Evolutionary conservation across 768 basidiomycete genomes (phyloP), one percentile per base, ranked within the genome.

Genomic region (Tylopilus sp.): DNA sequence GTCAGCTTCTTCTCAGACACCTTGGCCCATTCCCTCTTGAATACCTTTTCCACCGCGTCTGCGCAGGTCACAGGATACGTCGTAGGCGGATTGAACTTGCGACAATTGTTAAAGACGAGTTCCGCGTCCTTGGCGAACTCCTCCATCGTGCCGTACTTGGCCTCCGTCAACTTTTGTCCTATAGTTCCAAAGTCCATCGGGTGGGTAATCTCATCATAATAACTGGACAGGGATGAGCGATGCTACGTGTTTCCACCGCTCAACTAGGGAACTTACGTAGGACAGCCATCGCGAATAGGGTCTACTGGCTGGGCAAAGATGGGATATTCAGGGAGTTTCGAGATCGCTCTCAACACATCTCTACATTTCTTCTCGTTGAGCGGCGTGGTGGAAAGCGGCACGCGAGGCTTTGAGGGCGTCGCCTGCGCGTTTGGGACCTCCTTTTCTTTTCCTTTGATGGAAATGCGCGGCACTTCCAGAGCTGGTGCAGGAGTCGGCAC

Each of bases 111-210:
- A 64, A 97, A 86, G 42, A 97, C 80, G 5, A 95, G 80, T 47
- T 89, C 83, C 46, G 90, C 73, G 59, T 98, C 95, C 55, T 77
- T 77, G 50, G 77, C 82, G 54, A 98, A 86, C 0, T 85, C 82
- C 46, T 88, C 91, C 86, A 94, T 91, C 2, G 80, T 85, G 12
- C 71, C 57, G 66, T 98, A 99, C 60, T 79, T 74, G 44, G 77
- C 80, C 46, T 79, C 72, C 35, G 77, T 75, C 53, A 97, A 72
- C 62, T 89, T 91, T 35, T 75, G 71, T 13, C 68, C 67, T 58
- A 97, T 88, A 2, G 95, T 95, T 9, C 81, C 82, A 47, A 98
- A 84, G 70, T 98, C 94, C 95, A 98, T 98, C 6, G 95, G 95
- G 57, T 88, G 73, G 53, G 80, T 71, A 63, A 98, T 95, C 70